These are phyloP conservation scores for Senna tora DNA, from an alignment of 306 rosid species.

Conservation along the genomic window DNA sequence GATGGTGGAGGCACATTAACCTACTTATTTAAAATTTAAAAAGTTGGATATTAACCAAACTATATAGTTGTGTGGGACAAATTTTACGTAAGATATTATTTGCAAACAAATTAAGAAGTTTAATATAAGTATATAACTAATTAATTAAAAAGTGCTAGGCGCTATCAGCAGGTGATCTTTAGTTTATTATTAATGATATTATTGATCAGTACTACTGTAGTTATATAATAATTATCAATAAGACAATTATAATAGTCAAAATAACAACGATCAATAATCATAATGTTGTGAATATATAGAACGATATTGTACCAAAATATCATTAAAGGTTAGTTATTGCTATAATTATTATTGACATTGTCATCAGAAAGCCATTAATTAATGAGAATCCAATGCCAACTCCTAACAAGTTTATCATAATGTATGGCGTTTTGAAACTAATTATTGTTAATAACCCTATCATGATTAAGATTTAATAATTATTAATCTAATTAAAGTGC, in stretches of 20 bases:
- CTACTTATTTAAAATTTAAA: no score
- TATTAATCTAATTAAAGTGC: neutral
- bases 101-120: neutral
- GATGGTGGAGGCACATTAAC: no score
- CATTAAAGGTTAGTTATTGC: slow-evolving; percentile 8
- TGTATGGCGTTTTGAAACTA: neutral
- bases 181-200: neutral
- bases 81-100: no score
- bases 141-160: no score
- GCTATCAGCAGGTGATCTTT: neutral
- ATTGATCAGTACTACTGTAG: neutral
- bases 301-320: neutral
- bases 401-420: neutral
- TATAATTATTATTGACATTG: slow-evolving; percentile 12
- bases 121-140: neutral
- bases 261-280: slow-evolving; percentile 14
- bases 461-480: no score
- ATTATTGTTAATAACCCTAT: no score
- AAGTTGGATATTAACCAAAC: no score
- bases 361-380: slow-evolving; percentile 3
- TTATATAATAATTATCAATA: neutral
- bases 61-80: no score
- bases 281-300: neutral
- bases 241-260: slow-evolving; percentile 7
- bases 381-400: slow-evolving; percentile 25